A percentile compares a stretch with the other conserved stretches of the same genome.
Evolutionary conservation across 23 red algal genomes (phyloP).

Genomic region (Chondrus crispus): DNA sequence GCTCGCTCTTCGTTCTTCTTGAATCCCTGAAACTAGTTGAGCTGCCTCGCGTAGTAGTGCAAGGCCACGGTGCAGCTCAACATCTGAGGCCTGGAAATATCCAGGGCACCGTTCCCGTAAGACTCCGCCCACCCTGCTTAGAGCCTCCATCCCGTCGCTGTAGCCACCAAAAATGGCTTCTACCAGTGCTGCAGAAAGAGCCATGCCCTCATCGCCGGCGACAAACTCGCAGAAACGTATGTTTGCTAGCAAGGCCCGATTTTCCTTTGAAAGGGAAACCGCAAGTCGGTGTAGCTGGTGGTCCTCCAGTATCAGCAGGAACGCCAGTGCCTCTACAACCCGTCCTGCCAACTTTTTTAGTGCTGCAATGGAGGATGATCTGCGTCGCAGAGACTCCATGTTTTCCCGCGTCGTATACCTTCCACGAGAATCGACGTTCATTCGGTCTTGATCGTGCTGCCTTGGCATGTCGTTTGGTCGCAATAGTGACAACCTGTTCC

Average conservation of each 20-base stretch:
- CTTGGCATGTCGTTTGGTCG: not conserved
- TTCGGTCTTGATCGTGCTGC: not conserved
- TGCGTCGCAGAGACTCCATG: constrained; percentile 44
- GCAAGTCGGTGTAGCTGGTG: constrained; percentile 75
- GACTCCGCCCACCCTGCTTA: constrained; percentile 41
- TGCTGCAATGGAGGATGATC: constrained; percentile 14
- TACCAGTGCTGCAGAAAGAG: constrained; percentile 54
- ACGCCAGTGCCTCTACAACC: constrained; percentile 53
- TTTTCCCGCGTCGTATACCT: constrained; percentile 8
- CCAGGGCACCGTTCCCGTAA: constrained; percentile 64
- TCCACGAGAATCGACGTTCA: not conserved
- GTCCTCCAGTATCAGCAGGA: constrained; percentile 62
- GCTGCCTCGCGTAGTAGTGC: constrained; percentile 52
- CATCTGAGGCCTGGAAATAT: constrained; percentile 73
- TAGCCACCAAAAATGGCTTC: constrained; percentile 60
- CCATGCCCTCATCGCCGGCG: constrained; percentile 13
- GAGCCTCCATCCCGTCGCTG: constrained; percentile 22
- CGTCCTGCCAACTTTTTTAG: constrained; percentile 39
- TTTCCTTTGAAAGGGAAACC: constrained; percentile 32
- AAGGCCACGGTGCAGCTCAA: constrained; percentile 59
- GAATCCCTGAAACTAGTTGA: constrained; percentile 9
- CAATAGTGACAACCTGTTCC: not conserved
- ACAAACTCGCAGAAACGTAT: constrained; percentile 74
- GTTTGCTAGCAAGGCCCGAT: constrained; percentile 22
- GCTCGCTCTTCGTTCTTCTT: not conserved